Conservation (phyloP, 2,329 filamentous ascomycete genomes). For the Trichoderma guizhouense region DNA sequence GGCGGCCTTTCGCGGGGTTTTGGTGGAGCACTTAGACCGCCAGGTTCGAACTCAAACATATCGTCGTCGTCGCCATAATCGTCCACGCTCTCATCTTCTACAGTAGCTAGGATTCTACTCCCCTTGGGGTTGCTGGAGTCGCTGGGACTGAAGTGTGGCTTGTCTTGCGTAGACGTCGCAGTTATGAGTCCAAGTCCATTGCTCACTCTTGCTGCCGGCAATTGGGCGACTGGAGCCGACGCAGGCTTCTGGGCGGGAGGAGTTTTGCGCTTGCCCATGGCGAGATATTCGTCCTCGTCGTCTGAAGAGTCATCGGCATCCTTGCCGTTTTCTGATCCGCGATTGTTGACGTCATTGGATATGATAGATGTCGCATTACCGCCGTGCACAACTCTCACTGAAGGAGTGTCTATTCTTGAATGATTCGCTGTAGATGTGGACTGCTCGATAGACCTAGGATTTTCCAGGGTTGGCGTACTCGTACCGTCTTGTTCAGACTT, state of each 20-base stretch:
- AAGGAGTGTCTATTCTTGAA: background rate
- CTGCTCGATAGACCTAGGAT: background rate
- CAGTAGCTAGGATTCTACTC: background rate
- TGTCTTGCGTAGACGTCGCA: background rate
- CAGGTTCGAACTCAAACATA: slow-evolving; percentile 46
- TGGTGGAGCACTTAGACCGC: slow-evolving; percentile 32
- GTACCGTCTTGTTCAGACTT: slow-evolving; percentile 19
- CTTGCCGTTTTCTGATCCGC: slow-evolving; percentile 13
- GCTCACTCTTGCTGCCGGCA: background rate
- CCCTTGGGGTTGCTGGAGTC: background rate
- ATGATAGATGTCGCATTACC: background rate
- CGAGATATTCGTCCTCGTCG: slow-evolving; percentile 36
- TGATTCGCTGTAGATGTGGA: background rate
- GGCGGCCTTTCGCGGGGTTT: slow-evolving; percentile 26
- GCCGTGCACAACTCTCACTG: background rate
- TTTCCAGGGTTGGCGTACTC: background rate
- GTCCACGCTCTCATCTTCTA: slow-evolving; percentile 5
- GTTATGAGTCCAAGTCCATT: background rate
- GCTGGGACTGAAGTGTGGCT: background rate
- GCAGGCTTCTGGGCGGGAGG: slow-evolving; percentile 19
- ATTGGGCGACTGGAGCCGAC: background rate
- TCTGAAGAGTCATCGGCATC: slow-evolving; percentile 37
- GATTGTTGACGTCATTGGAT: background rate
- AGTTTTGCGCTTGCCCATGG: slow-evolving; percentile 38
- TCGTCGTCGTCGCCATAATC: slow-evolving; percentile 33